A percentile compares a stretch with the other conserved stretches of the same genome.
Evolutionary conservation across 768 basidiomycete species (phyloP).

Genomic region (Mycena kentingensis): DNA sequence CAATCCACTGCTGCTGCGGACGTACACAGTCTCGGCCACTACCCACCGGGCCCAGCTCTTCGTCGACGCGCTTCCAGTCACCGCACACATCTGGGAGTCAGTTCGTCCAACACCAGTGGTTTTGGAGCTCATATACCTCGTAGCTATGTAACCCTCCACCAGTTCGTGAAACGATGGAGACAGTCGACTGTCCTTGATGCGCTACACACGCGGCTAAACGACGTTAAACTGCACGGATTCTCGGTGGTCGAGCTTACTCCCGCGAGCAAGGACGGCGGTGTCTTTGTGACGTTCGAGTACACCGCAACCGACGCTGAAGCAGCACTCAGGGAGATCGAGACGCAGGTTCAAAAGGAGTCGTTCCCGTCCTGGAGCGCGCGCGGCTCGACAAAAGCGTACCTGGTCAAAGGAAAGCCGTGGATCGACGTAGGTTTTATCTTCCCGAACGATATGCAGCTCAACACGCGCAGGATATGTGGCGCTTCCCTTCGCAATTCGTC

Average conservation of each 20-base stretch:
- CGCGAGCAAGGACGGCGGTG: conserved; percentile 80
- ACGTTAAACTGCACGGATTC: conserved; percentile 59
- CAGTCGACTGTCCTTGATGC: conserved; percentile 34
- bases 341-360: conserved; percentile 45
- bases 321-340: conserved; percentile 51
- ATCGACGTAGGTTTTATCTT: conserved; percentile 56
- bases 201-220: conserved; percentile 50
- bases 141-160: no score
- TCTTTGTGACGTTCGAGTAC: conserved; percentile 77
- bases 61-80: not conserved
- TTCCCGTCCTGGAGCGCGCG: conserved; percentile 63
- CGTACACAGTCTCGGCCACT: no score
- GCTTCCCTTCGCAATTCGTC: conserved; percentile 73
- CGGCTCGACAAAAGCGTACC: conserved; percentile 61
- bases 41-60: not conserved
- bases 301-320: conserved; percentile 35
- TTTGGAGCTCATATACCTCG: no score
- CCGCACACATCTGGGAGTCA: not conserved
- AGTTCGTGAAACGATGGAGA: conserved; percentile 42
- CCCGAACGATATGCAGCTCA: not conserved
- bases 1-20: no score
- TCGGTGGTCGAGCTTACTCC: conserved; percentile 64
- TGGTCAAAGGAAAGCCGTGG: conserved; percentile 81
- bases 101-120: no score
- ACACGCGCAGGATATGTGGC: conserved; percentile 71